Base-by-base conservation (phyloP, 148 eudicot genomes). In the Nepenthes mirabilis region DNA sequence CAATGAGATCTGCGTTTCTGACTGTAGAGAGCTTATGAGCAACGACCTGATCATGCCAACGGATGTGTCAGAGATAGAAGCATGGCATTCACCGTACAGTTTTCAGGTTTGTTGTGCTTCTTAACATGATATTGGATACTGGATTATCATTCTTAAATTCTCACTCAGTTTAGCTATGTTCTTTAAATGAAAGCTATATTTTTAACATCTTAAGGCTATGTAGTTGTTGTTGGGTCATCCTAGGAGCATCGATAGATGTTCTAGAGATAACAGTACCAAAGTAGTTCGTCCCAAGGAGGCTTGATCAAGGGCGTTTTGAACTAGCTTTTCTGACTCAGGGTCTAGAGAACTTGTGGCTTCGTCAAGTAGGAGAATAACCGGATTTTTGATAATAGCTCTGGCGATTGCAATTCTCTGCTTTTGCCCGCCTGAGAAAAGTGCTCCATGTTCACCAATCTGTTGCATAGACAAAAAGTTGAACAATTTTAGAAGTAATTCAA, bases 321-420 rank as follows among this genome's bases (percentile, higher is more conserved):
- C 95, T 52, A 87, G 74, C 33, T 65, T 80, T 66, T 90, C 97
- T 0, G 97, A 87, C 68, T 90, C 95, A 0, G 90, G 81, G 47
- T 91, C 97, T 14, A 91, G 82, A 34, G 97, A 94, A 64, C 97
- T 91, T 58, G 97, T 91, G 33, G 97, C 97, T 82, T 91, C 97
- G 62, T 91, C 97, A 1, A 91, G 88, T 37, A 91, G 80, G 40
- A 91, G 90, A 70, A 91, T 85, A 34, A 70, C 79, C 23, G 97
- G 96, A 74, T 91, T 88, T 69, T 82, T 85, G 56, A 91, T 82
- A 9, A 85, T 80, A 35, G 98, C 98, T 58, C 98, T 78, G 14
- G 98, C 90, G 8, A 91, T 91, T 36, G 98, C 90, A 6, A 91
- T 91, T 55, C 98, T 51, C 61, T 91, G 98, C 82, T 91, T 91